A percentile compares a stretch with the other conserved stretches of the same genome.
phyloP scores from a whole-genome alignment of 257 asterid species.

The Buddleja alternifolia region DNA sequence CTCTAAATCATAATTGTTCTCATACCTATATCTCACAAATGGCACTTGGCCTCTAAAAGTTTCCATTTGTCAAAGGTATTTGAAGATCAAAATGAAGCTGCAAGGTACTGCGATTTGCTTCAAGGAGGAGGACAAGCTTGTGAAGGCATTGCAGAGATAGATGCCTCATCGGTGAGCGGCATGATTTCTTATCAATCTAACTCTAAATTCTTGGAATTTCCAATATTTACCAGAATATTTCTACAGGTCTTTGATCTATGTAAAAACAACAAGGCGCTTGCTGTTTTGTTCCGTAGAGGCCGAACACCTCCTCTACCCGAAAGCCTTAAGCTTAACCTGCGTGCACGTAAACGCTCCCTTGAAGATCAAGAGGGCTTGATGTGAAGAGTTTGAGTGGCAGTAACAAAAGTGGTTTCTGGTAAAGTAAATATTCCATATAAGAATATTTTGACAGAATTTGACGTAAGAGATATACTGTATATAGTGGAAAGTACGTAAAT shows the following conservation, averaged over 20 bases:
- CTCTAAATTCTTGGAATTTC: slow-evolving; percentile 4
- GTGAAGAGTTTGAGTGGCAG: slow-evolving; percentile 25
- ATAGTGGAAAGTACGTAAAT: slow-evolving; percentile 30
- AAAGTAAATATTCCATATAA: background rate
- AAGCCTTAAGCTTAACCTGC: slow-evolving; percentile 75
- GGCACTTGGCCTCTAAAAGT: slow-evolving; percentile 19
- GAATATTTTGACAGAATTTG: slow-evolving; percentile 11
- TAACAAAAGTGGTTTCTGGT: background rate
- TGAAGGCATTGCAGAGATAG: slow-evolving; percentile 94
- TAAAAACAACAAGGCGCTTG: slow-evolving; percentile 76
- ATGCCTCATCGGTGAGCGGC: slow-evolving; percentile 82
- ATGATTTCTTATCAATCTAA: background rate
- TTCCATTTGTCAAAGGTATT: slow-evolving; percentile 54
- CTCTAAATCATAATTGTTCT: too few relatives aligned
- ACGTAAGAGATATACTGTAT: slow-evolving; percentile 29
- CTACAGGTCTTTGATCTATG: slow-evolving; percentile 90
- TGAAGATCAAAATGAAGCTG: slow-evolving; percentile 92
- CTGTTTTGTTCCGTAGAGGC: slow-evolving; percentile 81
- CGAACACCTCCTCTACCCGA: slow-evolving; percentile 84
- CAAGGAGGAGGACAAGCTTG: slow-evolving; percentile 94
- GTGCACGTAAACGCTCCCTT: slow-evolving; percentile 83
- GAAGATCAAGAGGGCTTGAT: slow-evolving; percentile 66
- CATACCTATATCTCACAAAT: background rate
- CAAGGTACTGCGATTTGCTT: slow-evolving; percentile 83
- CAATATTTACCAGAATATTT: slow-evolving; percentile 1